phyloP scores from a whole-genome alignment of 805 yeast genomes.

The Hanseniaspora clermontiae region DNA sequence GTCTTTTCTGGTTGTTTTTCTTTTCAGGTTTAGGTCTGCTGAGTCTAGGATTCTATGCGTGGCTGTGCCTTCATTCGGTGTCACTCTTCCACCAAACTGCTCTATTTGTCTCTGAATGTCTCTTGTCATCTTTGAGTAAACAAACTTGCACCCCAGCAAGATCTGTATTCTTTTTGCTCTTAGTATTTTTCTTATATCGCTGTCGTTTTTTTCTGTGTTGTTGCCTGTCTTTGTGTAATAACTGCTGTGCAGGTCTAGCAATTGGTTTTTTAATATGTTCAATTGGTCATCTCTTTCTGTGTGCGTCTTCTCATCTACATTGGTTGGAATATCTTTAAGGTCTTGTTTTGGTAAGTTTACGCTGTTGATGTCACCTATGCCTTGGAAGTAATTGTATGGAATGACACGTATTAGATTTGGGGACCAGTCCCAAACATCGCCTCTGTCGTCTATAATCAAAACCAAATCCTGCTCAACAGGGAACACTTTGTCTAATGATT shows the following conservation, averaged over 20 bases:
- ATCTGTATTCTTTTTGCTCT: not conserved
- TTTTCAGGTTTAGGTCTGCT: not conserved
- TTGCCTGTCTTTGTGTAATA: not conserved
- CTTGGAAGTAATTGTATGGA: constrained; percentile 92
- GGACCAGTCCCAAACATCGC: constrained; percentile 98
- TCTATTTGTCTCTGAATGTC: constrained; percentile 12
- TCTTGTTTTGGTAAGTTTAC: constrained; percentile 57
- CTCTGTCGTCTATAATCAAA: constrained; percentile 90
- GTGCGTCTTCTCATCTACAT: constrained; percentile 28
- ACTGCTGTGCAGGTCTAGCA: constrained; percentile 11
- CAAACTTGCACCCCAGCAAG: constrained; percentile 3
- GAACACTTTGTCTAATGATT: constrained; percentile 73
- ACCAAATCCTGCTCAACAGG: constrained; percentile 97
- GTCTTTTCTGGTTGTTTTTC: not conserved
- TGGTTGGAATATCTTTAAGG: constrained; percentile 16
- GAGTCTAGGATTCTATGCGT: constrained; percentile 1
- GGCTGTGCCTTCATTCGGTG: constrained; percentile 3
- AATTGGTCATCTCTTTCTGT: constrained; percentile 28
- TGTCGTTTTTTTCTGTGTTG: not conserved
- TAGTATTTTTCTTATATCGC: not conserved
- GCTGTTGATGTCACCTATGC: constrained; percentile 93
- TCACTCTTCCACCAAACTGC: constrained; percentile 10
- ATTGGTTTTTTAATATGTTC: constrained; percentile 15
- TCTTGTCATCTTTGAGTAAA: constrained; percentile 4
- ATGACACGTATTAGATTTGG: constrained; percentile 80